Evolutionary conservation across 1,284 basidiomycete species (phyloP).

Genomic region (Termitomyces sp.): DNA sequence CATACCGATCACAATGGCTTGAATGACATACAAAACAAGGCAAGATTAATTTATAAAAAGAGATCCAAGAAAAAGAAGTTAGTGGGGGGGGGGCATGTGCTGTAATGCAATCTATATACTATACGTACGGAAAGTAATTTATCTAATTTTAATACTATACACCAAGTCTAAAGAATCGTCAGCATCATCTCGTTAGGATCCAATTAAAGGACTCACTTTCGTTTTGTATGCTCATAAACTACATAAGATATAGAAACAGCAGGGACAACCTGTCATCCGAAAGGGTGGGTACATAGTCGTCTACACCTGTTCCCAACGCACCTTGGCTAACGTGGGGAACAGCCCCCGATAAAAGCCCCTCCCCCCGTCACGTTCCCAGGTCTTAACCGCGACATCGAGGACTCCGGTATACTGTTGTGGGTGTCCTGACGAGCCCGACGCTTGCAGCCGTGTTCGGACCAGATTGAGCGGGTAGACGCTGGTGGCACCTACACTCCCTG

Average conservation of each 20-base stretch:
- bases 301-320: conserved; percentile 20
- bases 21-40: conserved; percentile 3
- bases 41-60: conserved; percentile 3
- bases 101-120: conserved; percentile 3
- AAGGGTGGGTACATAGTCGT: background rate
- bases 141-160: conserved; percentile 25
- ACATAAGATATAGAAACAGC: conserved; percentile 94
- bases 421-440: conserved; percentile 90
- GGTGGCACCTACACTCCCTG: conserved; percentile 88
- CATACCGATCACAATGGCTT: background rate
- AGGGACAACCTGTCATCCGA: conserved; percentile 68
- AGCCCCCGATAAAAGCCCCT: conserved; percentile 93
- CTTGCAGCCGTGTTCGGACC: conserved; percentile 91
- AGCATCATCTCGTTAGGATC: background rate
- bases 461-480: conserved; percentile 92
- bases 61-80: background rate
- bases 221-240: conserved; percentile 80
- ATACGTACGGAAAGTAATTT: conserved; percentile 6
- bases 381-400: conserved; percentile 79
- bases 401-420: conserved; percentile 87
- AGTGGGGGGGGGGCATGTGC: background rate
- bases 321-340: conserved; percentile 89
- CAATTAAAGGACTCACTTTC: conserved; percentile 45
- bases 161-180: conserved; percentile 31
- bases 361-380: conserved; percentile 86